Evolutionary conservation across 2,329 filamentous ascomycete species (phyloP).

Genomic region (Colletotrichum sp.): DNA sequence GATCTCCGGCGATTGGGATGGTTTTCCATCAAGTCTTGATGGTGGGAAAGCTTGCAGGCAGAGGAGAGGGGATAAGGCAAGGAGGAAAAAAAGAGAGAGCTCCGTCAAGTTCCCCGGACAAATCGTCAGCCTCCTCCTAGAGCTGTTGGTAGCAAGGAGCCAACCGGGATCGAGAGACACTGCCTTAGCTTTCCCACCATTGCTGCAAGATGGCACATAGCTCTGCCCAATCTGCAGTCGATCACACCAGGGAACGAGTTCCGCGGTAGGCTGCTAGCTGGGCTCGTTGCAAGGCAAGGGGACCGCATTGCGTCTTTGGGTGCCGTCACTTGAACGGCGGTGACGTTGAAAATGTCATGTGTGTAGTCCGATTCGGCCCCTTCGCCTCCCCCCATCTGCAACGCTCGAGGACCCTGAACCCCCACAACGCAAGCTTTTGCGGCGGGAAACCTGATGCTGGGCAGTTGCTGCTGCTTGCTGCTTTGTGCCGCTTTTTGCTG

Average conservation of each 20-base stretch:
- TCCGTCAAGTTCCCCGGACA: neutral
- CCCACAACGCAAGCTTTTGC: neutral
- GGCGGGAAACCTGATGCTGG: neutral
- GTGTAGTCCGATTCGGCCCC: neutral
- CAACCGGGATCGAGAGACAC: neutral
- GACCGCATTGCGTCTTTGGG: neutral
- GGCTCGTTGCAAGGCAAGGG: neutral
- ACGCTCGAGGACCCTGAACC: slow-evolving; percentile 5
- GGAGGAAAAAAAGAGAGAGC: neutral
- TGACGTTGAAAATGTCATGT: neutral
- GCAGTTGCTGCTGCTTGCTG: neutral
- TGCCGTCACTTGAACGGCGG: neutral
- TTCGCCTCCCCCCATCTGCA: neutral
- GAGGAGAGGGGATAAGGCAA: neutral
- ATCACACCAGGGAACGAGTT: neutral
- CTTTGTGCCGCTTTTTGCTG: neutral
- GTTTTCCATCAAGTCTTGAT: neutral
- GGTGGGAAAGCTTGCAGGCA: no score
- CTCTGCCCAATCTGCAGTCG: neutral
- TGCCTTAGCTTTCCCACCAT: neutral
- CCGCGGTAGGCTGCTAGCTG: neutral
- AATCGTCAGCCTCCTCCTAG: neutral
- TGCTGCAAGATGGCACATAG: neutral
- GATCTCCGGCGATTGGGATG: slow-evolving; percentile 7
- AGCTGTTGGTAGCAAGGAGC: neutral